Percentiles rank a stretch among this genome's conserved stretches.
Conservation (phyloP, 495 filamentous ascomycete genomes). For the Sabuloglossum arenarium region DNA sequence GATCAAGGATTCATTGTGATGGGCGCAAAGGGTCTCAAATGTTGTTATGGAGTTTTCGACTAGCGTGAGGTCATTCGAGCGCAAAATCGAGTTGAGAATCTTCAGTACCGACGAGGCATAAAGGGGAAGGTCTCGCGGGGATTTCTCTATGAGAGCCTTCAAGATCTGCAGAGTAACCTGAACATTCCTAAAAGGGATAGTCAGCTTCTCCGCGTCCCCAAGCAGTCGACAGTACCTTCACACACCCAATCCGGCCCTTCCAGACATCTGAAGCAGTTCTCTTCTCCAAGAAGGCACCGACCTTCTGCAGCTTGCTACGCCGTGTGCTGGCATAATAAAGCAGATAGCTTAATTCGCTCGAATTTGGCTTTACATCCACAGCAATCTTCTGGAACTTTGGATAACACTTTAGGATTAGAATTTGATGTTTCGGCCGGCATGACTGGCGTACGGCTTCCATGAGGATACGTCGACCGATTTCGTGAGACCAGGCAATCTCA, state of each 20-base stretch:
- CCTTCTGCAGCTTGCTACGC: slow-evolving; percentile 82
- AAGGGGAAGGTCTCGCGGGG: slow-evolving; percentile 70
- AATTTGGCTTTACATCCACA: slow-evolving; percentile 77
- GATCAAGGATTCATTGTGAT: slow-evolving; percentile 59
- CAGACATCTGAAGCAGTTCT: slow-evolving; percentile 74
- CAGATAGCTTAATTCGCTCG: slow-evolving; percentile 84
- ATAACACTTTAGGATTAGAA: slow-evolving; percentile 84
- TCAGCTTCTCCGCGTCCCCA: not conserved
- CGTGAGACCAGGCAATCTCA: not conserved
- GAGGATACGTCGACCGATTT: slow-evolving; percentile 1
- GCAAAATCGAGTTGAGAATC: slow-evolving; percentile 55
- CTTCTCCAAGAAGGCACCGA: slow-evolving; percentile 77
- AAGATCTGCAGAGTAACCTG: slow-evolving; percentile 83
- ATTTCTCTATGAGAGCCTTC: slow-evolving; percentile 74
- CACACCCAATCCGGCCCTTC: slow-evolving; percentile 59
- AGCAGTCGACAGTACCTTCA: slow-evolving; percentile 6
- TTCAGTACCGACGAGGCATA: slow-evolving; percentile 63
- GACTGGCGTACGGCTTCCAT: slow-evolving; percentile 43
- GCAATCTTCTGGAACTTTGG: slow-evolving; percentile 74
- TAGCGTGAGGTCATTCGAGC: slow-evolving; percentile 65
- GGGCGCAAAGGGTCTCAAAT: slow-evolving; percentile 62
- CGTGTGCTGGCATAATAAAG: slow-evolving; percentile 89
- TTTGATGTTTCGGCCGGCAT: slow-evolving; percentile 77
- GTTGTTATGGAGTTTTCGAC: slow-evolving; percentile 70
- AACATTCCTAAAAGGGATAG: slow-evolving; percentile 41